Conservation (phyloP, 2,329 filamentous ascomycete genomes). For the Fusarium austroafricanum region DNA sequence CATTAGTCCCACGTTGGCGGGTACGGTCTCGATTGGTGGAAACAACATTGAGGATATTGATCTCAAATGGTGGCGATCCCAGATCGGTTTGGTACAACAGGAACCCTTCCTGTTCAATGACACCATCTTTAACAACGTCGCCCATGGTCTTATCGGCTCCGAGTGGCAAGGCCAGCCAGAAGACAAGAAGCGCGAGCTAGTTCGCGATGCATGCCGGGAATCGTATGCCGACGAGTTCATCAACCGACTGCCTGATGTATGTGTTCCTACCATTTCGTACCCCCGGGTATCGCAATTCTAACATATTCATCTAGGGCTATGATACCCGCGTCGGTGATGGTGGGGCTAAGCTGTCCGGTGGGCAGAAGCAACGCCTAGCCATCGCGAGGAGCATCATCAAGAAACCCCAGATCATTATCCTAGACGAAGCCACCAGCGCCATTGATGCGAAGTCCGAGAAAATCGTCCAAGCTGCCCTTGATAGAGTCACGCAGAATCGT, state of each 20-base stretch:
- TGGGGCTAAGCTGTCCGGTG: conserved; percentile 67
- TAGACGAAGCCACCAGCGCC: conserved; percentile 75
- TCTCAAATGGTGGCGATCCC: conserved; percentile 38
- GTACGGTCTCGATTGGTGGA: conserved; percentile 1
- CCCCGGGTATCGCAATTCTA: fast-evolving
- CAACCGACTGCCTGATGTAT: conserved; percentile 57
- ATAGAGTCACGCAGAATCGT: conserved; percentile 53
- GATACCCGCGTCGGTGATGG: conserved; percentile 64
- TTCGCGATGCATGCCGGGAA: conserved; percentile 62
- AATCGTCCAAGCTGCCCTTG: conserved; percentile 59
- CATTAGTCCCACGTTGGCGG: background rate
- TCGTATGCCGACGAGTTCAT: conserved; percentile 67
- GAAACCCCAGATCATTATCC: conserved; percentile 69
- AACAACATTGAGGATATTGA: conserved; percentile 32
- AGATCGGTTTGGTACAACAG: conserved; percentile 61
- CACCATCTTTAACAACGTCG: conserved; percentile 59
- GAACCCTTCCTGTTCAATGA: conserved; percentile 67
- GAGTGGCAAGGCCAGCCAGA: conserved; percentile 53
- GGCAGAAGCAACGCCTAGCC: conserved; percentile 67
- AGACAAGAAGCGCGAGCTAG: conserved; percentile 54
- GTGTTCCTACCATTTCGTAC: conserved; percentile 25
- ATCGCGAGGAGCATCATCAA: conserved; percentile 67
- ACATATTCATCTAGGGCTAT: conserved; percentile 51
- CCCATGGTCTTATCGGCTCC: conserved; percentile 56
- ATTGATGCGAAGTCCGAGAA: conserved; percentile 54